A percentile compares a stretch with the other conserved stretches of the same genome.
Evolutionary conservation across 73 alveolate genomes (phyloP).

Genomic region (Tetrahymena borealis): DNA sequence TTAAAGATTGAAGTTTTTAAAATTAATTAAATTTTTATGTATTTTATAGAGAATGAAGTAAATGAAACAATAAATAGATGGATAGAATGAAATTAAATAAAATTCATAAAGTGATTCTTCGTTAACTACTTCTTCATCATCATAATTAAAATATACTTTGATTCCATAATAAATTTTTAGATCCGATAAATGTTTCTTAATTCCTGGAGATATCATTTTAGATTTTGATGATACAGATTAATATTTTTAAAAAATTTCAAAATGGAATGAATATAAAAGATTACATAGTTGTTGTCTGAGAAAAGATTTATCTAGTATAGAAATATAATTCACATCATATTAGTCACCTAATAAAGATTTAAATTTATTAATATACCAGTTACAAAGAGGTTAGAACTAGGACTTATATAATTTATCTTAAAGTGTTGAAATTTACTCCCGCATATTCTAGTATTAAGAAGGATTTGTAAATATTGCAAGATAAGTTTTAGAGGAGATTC

Average conservation of each 20-base stretch:
- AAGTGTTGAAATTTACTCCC: neutral
- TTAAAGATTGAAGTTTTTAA: no score
- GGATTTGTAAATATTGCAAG: neutral
- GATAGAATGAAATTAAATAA: no score
- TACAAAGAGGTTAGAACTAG: neutral
- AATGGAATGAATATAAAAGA: neutral
- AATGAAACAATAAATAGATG: no score
- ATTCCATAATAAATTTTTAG: neutral
- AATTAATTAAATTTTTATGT: no score
- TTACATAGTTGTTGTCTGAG: neutral
- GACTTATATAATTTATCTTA: neutral
- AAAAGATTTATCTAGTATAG: neutral
- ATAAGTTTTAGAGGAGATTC: neutral
- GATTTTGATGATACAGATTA: neutral
- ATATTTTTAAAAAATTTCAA: neutral
- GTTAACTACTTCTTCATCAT: neutral
- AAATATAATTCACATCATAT: neutral
- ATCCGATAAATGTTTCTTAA: neutral
- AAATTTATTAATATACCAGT: neutral
- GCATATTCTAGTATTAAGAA: neutral
- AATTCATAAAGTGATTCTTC: no score
- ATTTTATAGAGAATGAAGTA: no score
- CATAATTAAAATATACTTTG: neutral
- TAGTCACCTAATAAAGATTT: neutral
- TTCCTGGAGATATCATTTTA: neutral